Base-by-base conservation (phyloP, 2,329 filamentous ascomycete genomes). In the Beauveria sp. region DNA sequence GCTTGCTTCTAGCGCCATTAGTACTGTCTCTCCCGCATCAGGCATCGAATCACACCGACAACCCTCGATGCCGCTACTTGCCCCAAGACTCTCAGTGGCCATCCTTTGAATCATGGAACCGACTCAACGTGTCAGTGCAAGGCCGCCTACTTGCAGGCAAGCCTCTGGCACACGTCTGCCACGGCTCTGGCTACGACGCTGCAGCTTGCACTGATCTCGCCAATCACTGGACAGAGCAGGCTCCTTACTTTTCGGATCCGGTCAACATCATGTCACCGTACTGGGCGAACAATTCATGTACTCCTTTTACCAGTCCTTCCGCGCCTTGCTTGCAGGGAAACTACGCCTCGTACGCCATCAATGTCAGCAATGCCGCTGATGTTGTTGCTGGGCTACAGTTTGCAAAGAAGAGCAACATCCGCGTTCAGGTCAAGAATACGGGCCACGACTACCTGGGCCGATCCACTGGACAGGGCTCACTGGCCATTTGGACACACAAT, bases 61-160 rank as follows among this genome's bases (percentile, higher is more conserved):
- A 10, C 9, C 24, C 18, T 18, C 7, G 9, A 28, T 82, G 79
- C 66, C 74, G 75, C 14, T 79, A 76, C 69, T 74, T 80, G 45
- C 83, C 84, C 0, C 78, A 77, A 18, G 80, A 86, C 61, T n/a
- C 64, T 1, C 78, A 76, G 67, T 88, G 84, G 83, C 85, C 85
- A 0, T 70, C 72, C 0, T 24, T 65, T 0, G 51, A 66, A 1
- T 69, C 71, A 5, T 88, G 84, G 84, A 65, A 72, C 7, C 60
- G 67, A 0, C 77, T 88, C 57, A 85, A 87, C 66, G 60, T 68
- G 16, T 78, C 83, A 1, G 72, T 86, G 2, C 72, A 73, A 24
- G 83, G 81, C 1, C 74, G 72, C 5, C 72, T 87, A 31, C 73
- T 87, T 48, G 74, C 77, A 12, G 84, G 80, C 0, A 70, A 79